Evolutionary conservation across 176 grass and related monocot genomes (phyloP), one percentile per base, ranked within the genome.

Genomic region (Carex myosuroides): DNA sequence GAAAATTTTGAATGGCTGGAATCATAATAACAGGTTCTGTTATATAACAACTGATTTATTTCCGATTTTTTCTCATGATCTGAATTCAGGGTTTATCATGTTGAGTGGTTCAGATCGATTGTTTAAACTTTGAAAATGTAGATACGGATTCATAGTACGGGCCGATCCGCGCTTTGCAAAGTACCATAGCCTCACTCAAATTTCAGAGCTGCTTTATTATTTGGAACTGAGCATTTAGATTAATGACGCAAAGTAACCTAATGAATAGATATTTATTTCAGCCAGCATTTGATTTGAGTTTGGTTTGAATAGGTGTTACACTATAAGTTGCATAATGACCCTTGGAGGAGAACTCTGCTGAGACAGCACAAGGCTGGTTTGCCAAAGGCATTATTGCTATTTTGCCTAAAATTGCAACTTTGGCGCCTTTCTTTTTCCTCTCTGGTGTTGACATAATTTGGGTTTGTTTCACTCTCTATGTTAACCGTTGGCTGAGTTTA

Each of bases 251-350:
- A 74, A 52, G n/a, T 53, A 53, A 74, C 3, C 20, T 6, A 74
- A 26, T 21, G 46, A 74, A 17, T 35, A 16, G 10, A 13, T 29
- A 80, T 61, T 39, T 37, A 9, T 80, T 60, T 21, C 13, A 22
- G 54, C 11, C 4, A n/a, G 67, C 18, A 42, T 18, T 66, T 64
- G 62, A 82, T 82, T 66, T 48, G 35, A 63, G 18, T 82, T 82
- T 65, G 2, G 57, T 64, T 21, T 82, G 59, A 52, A 66, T 29
- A 82, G 80, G 88, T 92, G 64, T 85, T 98, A 87, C 92, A 98
- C 88, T 95, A 93, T 66, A 95, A 98, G 83, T 86, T 98, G 64
- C 92, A 98, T 86, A 98, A 95, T 78, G 96, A 98, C 70, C 91
- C 91, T 78, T 98, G 93, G 93, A 90, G 93, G 83, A 87, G 85